These are phyloP conservation scores for Diutina siamensis DNA, from an alignment of 1,139 yeast genomes.

Conservation along the genomic window DNA sequence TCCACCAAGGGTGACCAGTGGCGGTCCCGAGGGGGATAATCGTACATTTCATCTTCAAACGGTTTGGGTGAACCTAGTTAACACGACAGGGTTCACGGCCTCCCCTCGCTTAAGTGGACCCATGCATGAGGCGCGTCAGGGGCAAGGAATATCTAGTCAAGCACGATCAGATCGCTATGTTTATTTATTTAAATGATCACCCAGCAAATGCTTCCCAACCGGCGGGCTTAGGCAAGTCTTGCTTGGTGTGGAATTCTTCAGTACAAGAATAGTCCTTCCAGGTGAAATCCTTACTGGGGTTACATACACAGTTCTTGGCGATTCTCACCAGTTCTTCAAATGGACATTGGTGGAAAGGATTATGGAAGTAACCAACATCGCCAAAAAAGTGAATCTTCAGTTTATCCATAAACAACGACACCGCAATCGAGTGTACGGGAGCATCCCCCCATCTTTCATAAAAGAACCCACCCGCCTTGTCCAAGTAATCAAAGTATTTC, in stretches of 20 bases:
- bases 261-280: slow-evolving; percentile 47
- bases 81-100: no score
- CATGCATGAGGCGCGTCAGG: no score
- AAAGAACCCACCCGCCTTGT: slow-evolving; percentile 6
- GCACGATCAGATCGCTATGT: no score
- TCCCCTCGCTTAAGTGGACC: background rate
- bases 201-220: slow-evolving; percentile 21
- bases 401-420: slow-evolving; percentile 5
- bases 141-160: no score
- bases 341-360: slow-evolving; percentile 6
- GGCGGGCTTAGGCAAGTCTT: slow-evolving; percentile 30
- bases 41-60: background rate
- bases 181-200: no score
- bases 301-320: slow-evolving; percentile 37
- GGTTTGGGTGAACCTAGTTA: no score
- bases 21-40: background rate
- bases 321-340: slow-evolving; percentile 31
- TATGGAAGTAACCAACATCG: slow-evolving; percentile 6
- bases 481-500: slow-evolving; percentile 6
- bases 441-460: slow-evolving; percentile 6
- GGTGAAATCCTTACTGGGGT: slow-evolving; percentile 39
- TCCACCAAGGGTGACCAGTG: background rate
- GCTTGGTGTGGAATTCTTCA: slow-evolving; percentile 34
- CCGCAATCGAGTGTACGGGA: slow-evolving; percentile 6
- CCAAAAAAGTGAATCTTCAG: slow-evolving; percentile 5